These are phyloP conservation scores for Yarrowia porcina DNA, from an alignment of 805 yeast genomes.

Conservation along the genomic window DNA sequence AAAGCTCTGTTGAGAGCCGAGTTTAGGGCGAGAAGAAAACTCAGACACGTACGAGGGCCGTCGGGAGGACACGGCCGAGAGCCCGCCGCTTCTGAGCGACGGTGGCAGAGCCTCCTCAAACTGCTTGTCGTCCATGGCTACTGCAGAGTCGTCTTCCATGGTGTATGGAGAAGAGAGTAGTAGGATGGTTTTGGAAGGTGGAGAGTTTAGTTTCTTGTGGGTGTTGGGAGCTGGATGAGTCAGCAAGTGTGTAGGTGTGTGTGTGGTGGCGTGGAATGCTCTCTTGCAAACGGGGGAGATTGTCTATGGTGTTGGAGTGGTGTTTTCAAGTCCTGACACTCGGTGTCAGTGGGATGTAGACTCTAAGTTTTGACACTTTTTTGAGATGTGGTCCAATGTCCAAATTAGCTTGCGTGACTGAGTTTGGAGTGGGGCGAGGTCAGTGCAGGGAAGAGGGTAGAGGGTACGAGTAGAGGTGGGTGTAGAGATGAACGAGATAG, in stretches of 20 bases:
- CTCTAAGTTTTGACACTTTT: conserved; percentile 22
- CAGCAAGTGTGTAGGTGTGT: background rate
- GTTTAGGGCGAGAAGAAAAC: conserved; percentile 40
- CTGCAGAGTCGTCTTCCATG: conserved; percentile 23
- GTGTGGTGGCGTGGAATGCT: too few species aligned
- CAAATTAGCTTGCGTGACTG: conserved; percentile 22
- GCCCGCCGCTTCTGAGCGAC: conserved; percentile 44
- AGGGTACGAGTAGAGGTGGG: too few species aligned
- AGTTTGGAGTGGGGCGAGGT: conserved; percentile 23
- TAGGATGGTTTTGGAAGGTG: too few species aligned
- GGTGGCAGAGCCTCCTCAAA: conserved; percentile 27
- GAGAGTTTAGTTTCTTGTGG: too few species aligned
- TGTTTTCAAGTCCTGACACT: background rate
- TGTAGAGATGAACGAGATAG: too few species aligned
- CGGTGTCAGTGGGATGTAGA: conserved; percentile 21
- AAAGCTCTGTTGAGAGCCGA: conserved; percentile 19
- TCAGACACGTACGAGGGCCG: conserved; percentile 70
- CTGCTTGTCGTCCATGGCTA: conserved; percentile 25
- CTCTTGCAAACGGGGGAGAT: too few species aligned
- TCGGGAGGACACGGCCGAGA: conserved; percentile 55
- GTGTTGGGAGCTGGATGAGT: background rate
- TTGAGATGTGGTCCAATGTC: conserved; percentile 24
- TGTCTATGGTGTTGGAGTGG: too few species aligned
- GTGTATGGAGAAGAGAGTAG: background rate
- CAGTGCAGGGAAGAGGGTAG: too few species aligned